Evolutionary conservation across 2,329 filamentous ascomycete genomes (phyloP).

Genomic region (Rasamsonia emersonii): DNA sequence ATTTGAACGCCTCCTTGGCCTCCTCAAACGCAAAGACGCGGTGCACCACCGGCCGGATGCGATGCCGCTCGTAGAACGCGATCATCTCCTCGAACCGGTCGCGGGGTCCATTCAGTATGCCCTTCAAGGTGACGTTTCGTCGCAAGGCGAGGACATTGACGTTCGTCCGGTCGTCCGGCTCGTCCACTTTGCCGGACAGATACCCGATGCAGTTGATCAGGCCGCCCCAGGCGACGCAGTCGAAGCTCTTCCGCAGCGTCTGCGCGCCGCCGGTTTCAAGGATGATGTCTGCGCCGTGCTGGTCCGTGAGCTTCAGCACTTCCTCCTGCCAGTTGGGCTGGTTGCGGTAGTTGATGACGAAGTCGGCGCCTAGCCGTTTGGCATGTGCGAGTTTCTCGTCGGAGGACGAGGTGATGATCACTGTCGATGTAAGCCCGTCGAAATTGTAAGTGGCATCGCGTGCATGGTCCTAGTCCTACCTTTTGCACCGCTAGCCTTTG

Average conservation of each 20-base stretch:
- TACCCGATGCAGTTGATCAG: constrained; percentile 42
- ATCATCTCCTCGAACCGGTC: constrained; percentile 40
- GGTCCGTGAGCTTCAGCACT: constrained; percentile 36
- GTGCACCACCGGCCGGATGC: constrained; percentile 41
- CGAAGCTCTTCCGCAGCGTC: constrained; percentile 42
- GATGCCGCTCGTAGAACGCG: constrained; percentile 24
- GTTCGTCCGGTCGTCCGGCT: constrained; percentile 46
- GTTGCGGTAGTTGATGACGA: constrained; percentile 43
- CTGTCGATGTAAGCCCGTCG: constrained; percentile 25
- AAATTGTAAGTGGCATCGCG: not conserved
- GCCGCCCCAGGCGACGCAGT: constrained; percentile 38
- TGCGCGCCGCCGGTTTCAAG: constrained; percentile 45
- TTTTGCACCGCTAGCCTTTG: constrained; percentile 40
- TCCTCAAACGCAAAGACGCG: constrained; percentile 47
- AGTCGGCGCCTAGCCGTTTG: constrained; percentile 41
- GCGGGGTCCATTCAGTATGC: constrained; percentile 55
- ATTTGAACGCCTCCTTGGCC: constrained; percentile 45
- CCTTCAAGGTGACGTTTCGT: constrained; percentile 46
- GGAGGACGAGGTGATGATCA: constrained; percentile 44
- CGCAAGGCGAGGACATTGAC: constrained; percentile 49
- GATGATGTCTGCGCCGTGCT: constrained; percentile 43
- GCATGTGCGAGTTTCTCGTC: constrained; percentile 44
- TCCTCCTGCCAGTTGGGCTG: constrained; percentile 38
- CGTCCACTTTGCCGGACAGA: constrained; percentile 47
- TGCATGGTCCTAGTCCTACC: constrained; percentile 14